Evolutionary conservation across 805 yeast species (phyloP).

Genomic region (Tetrapisispora nanseiensis): DNA sequence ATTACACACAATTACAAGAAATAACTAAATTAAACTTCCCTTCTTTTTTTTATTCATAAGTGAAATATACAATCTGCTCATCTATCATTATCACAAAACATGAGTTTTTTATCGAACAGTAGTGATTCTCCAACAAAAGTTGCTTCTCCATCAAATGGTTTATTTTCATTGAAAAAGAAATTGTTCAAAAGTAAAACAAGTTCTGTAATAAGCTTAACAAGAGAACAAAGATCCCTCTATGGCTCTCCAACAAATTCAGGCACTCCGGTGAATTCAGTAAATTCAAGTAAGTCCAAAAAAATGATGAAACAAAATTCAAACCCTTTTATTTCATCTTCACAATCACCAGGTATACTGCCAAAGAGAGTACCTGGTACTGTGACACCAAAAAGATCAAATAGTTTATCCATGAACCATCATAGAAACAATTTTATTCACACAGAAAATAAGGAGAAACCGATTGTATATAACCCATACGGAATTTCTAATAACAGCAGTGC

Average conservation of each 20-base stretch:
- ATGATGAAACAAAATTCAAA: conserved; percentile 1
- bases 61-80: too few relatives aligned
- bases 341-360: not conserved
- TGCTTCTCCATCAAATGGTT: not conserved
- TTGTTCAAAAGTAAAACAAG: conserved; percentile 1
- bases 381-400: conserved; percentile 2
- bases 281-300: too few relatives aligned
- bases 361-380: not conserved
- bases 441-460: not conserved
- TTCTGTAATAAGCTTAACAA: not conserved
- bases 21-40: too few relatives aligned
- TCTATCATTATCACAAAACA: too few relatives aligned
- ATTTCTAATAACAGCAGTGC: conserved; percentile 8
- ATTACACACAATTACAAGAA: too few relatives aligned
- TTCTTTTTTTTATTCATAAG: not conserved
- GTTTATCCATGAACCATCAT: not conserved
- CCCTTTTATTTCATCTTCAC: too few relatives aligned
- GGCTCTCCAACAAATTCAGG: not conserved
- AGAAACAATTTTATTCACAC: not conserved
- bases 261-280: too few relatives aligned
- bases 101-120: not conserved
- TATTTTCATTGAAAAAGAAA: conserved; percentile 3
- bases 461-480: conserved; percentile 58
- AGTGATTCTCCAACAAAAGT: not conserved
- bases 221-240: not conserved